Conservation (phyloP, 2,329 filamentous ascomycete genomes). For the Aspergillus pseudoviridinutans region DNA sequence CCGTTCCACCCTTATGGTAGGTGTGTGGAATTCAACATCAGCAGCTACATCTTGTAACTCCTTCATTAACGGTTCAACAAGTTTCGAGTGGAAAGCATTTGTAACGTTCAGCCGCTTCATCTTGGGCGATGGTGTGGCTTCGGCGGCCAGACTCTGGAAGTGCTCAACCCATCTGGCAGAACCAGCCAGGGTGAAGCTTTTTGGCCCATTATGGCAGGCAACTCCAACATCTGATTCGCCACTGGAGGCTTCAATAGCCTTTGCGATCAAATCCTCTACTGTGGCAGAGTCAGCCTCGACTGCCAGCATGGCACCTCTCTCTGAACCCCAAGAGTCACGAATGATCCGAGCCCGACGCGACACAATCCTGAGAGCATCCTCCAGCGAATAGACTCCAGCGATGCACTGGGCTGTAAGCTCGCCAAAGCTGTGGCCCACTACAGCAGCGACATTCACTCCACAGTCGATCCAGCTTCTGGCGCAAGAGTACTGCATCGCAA, state of each 20-base stretch:
- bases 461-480: slow-evolving; percentile 38
- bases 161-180: slow-evolving; percentile 19
- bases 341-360: slow-evolving; percentile 29
- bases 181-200: slow-evolving; percentile 41
- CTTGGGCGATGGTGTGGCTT: slow-evolving; percentile 8
- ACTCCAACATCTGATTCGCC: slow-evolving; percentile 20
- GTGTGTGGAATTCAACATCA: slow-evolving; percentile 28
- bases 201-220: slow-evolving; percentile 7
- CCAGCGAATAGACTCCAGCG: slow-evolving; percentile 25
- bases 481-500: slow-evolving; percentile 37
- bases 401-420: slow-evolving; percentile 35
- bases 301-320: slow-evolving; percentile 32
- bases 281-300: slow-evolving; percentile 26
- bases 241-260: neutral
- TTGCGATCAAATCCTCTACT: slow-evolving; percentile 9
- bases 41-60: slow-evolving; percentile 24
- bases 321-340: slow-evolving; percentile 27
- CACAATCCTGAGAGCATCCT: slow-evolving; percentile 28
- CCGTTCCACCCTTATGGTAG: slow-evolving; percentile 26
- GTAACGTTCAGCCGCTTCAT: slow-evolving; percentile 43
- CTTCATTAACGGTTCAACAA: slow-evolving; percentile 36
- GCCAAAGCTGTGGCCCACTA: slow-evolving; percentile 41
- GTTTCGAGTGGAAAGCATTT: slow-evolving; percentile 46
- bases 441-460: slow-evolving; percentile 28
- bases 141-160: slow-evolving; percentile 1